A percentile compares a stretch with the other conserved stretches of the same genome.
Evolutionary conservation across 1,284 basidiomycete species (phyloP).

Genomic region (Puccinia triticina): DNA sequence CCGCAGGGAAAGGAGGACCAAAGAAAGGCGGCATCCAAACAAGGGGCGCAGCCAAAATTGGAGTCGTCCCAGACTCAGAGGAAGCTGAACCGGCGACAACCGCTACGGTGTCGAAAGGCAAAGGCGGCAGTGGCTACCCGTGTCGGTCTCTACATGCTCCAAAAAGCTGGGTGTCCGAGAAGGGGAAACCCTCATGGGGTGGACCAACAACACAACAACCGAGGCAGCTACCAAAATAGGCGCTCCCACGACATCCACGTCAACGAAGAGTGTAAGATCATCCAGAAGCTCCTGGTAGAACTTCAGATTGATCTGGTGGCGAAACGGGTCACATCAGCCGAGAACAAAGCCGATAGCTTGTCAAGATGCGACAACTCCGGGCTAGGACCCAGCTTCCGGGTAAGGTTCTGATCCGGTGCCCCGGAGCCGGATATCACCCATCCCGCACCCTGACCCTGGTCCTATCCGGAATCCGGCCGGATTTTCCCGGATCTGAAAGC

Average conservation of each 20-base stretch:
- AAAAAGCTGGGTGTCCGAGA: neutral
- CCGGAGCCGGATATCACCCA: too few species aligned
- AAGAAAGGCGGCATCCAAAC: too few species aligned
- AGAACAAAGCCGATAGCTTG: conserved; percentile 5
- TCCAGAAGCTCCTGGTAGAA: neutral
- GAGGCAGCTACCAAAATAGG: neutral
- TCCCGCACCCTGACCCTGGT: too few species aligned
- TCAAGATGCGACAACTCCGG: neutral
- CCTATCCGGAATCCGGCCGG: too few species aligned
- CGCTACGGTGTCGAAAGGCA: too few species aligned
- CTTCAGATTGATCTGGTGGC: neutral
- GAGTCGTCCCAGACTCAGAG: too few species aligned
- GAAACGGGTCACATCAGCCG: conserved; percentile 7
- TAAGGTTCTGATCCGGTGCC: too few species aligned
- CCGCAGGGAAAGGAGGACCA: too few species aligned
- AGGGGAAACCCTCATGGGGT: neutral
- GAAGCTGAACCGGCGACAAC: too few species aligned
- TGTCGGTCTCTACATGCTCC: neutral
- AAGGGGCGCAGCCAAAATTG: too few species aligned
- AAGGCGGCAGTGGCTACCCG: neutral
- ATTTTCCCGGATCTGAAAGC: too few species aligned
- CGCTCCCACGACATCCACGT: neutral
- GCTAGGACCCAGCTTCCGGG: neutral
- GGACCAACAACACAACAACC: neutral
- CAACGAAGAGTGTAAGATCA: neutral